Evolutionary conservation across 257 asterid species (phyloP).

Genomic region (Lycium barbarum): DNA sequence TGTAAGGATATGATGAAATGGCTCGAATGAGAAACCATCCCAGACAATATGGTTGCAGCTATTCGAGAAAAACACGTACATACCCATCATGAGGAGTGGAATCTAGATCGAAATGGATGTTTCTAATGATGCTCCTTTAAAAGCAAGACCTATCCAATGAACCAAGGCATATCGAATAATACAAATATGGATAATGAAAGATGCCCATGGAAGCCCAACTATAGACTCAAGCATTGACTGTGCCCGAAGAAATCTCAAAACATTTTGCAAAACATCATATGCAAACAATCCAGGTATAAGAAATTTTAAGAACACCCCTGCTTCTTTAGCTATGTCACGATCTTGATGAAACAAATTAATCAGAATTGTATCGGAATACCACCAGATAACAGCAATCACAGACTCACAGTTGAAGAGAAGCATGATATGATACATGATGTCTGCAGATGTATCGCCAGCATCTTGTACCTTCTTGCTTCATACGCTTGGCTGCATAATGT

Average conservation of each 20-base stretch:
- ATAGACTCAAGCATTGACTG: conserved; percentile 60
- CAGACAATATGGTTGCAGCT: conserved; percentile 46
- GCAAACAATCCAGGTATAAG: conserved; percentile 78
- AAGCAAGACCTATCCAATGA: conserved; percentile 50
- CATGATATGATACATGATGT: conserved; percentile 66
- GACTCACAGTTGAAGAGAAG: conserved; percentile 39
- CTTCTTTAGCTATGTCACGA: conserved; percentile 50
- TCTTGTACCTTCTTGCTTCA: conserved; percentile 57
- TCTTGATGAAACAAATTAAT: conserved; percentile 56
- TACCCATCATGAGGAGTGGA: conserved; percentile 48
- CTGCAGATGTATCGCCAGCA: conserved; percentile 68
- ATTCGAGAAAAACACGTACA: conserved; percentile 45
- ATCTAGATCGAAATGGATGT: conserved; percentile 72
- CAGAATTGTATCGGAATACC: conserved; percentile 54
- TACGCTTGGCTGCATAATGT: conserved; percentile 79
- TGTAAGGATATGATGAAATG: conserved; percentile 36
- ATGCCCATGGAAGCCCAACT: conserved; percentile 53
- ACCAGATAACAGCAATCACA: conserved; percentile 59
- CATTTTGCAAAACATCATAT: conserved; percentile 61
- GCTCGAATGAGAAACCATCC: conserved; percentile 48
- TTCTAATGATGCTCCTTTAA: conserved; percentile 8
- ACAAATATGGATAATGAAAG: conserved; percentile 56
- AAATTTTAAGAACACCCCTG: conserved; percentile 64
- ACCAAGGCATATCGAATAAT: conserved; percentile 54
- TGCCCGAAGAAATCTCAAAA: conserved; percentile 72